Base-by-base conservation (phyloP, 2,329 filamentous ascomycete species). In the Grosmannia huntii region DNA sequence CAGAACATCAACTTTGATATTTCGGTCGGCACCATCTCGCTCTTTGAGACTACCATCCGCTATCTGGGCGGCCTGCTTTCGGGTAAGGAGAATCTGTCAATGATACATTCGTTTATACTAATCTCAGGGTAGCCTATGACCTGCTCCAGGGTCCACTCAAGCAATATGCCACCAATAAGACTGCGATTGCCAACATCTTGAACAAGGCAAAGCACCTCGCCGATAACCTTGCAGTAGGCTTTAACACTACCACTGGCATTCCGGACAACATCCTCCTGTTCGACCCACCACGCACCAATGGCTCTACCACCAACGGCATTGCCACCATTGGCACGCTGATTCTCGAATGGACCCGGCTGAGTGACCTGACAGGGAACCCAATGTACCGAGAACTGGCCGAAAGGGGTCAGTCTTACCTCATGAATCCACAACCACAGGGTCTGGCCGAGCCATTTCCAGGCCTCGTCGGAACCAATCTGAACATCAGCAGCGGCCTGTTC, bases 21-120 rank as follows among this genome's bases (percentile, higher is more conserved):
- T 12, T 87, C 85, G 1, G 66, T 75, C 2, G 70, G 75, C 1
- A 71, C 75, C 11, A 83, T 95, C 54, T 92, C 86, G 44, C 71
- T 96, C 9, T 96, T 96, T 66, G 90, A 96, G 71, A 95, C 89
- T 0, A 96, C 89, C 0, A 95, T 96, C 66, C 84, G 90, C 31
- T 95, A 95, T 66, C 73, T 96, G 1, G 90, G 82, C 11, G 90
- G 90, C 19, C 76, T 96, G 65, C 68, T 96, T 10, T 87, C 90
- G 2, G 88, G 85, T 80, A 65, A 62, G 64, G 55, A 51, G 4
- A n/a, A 3, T 6, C n/a, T n/a, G 27, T 4, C 27, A n/a, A 14
- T 3, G 3, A 23, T 52, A 7, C 19, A 10, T 10, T 31, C 3
- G 10, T 21, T 27, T 46, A 4, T 3, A 7, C 38, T 53, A 11